Evolutionary conservation across 2,329 filamentous ascomycete genomes (phyloP).

Genomic region (Xylariaceae sp.): DNA sequence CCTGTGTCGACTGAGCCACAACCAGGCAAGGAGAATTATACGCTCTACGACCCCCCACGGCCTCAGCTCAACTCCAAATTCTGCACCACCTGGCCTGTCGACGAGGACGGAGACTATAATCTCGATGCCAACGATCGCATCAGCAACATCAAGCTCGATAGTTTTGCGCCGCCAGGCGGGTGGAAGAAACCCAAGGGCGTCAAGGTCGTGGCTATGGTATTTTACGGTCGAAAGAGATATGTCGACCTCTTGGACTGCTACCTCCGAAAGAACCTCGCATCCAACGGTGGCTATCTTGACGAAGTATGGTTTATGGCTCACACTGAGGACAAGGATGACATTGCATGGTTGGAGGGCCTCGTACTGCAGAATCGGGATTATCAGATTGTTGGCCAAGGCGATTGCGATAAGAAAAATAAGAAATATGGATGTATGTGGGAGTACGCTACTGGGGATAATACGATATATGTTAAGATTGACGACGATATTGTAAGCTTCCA

Average conservation of each 20-base stretch:
- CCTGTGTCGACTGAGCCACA: neutral
- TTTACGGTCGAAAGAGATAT: conserved; percentile 51
- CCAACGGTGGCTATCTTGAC: conserved; percentile 52
- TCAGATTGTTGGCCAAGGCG: conserved; percentile 42
- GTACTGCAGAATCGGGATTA: conserved; percentile 46
- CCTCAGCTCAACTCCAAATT: conserved; percentile 24
- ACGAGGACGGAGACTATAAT: conserved; percentile 30
- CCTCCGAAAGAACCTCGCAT: conserved; percentile 49
- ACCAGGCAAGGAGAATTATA: neutral
- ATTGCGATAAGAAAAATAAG: conserved; percentile 39
- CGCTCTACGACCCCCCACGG: conserved; percentile 14
- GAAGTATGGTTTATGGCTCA: conserved; percentile 52
- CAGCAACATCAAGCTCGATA: conserved; percentile 28
- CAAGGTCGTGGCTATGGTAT: conserved; percentile 53
- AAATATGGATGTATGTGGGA: conserved; percentile 45
- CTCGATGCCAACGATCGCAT: conserved; percentile 20
- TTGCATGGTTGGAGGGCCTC: conserved; percentile 48
- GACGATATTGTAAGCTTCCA: conserved; percentile 50
- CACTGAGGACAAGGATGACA: conserved; percentile 47
- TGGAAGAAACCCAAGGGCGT: conserved; percentile 39
- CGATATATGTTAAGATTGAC: conserved; percentile 52
- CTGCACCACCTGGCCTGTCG: conserved; percentile 41
- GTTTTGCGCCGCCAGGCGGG: conserved; percentile 36
- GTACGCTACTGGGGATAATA: conserved; percentile 40
- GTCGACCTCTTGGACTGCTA: conserved; percentile 56